phyloP scores from a whole-genome alignment of 345 rosid genomes.

The Adansonia digitata region DNA sequence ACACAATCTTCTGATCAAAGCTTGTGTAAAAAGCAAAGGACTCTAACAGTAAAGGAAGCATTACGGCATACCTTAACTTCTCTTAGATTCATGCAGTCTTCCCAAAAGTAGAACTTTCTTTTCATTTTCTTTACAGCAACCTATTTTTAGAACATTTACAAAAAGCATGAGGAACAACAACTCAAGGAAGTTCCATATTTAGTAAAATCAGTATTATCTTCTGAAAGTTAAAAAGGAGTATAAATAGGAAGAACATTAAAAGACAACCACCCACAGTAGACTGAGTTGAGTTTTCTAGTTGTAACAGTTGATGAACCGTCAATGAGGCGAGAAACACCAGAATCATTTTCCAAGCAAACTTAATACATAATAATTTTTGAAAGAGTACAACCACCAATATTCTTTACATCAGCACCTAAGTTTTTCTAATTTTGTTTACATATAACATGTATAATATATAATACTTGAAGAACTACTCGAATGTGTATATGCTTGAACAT shows the following conservation, averaged over 20 bases:
- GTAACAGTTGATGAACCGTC: not conserved
- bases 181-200: not conserved
- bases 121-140: constrained; percentile 99
- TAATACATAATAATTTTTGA: not conserved
- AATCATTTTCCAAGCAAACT: not conserved
- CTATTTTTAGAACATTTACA: constrained; percentile 25
- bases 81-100: constrained; percentile 79
- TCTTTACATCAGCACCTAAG: not conserved
- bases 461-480: not conserved
- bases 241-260: not conserved
- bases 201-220: not conserved
- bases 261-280: not conserved
- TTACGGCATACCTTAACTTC: constrained; percentile 70
- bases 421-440: not conserved
- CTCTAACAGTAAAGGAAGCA: not conserved
- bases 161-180: constrained; percentile 1
- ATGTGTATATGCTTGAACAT: not conserved
- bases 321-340: not conserved
- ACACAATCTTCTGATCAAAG: not conserved
- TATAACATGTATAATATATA: not conserved
- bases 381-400: not conserved
- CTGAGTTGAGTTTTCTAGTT: not conserved
- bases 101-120: constrained; percentile 88
- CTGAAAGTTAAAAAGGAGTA: not conserved
- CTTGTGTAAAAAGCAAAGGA: not conserved